phyloP scores from a whole-genome alignment of 2,329 filamentous ascomycete species.

The Chrysoporthe puriensis region DNA sequence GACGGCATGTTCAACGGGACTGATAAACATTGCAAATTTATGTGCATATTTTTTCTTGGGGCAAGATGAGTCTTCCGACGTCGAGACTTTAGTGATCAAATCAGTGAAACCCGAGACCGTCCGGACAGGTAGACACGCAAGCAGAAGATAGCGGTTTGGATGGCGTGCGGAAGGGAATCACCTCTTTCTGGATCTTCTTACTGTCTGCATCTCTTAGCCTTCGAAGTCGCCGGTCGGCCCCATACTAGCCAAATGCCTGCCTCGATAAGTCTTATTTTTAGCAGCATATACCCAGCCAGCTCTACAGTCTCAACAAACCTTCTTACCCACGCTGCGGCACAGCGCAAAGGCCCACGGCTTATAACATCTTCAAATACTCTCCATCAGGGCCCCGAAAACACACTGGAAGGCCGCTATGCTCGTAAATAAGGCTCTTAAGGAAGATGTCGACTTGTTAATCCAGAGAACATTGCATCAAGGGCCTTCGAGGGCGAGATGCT shows the following conservation, averaged over 20 bases:
- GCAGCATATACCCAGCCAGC: background rate
- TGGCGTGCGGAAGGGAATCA: background rate
- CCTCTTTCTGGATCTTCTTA: background rate
- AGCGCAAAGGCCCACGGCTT: too few species aligned
- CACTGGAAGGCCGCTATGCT: too few species aligned
- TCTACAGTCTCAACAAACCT: too few species aligned
- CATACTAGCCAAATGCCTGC: background rate
- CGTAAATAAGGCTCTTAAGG: background rate
- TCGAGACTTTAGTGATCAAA: background rate
- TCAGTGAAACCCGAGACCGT: background rate
- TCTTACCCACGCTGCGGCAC: too few species aligned
- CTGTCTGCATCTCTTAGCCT: background rate
- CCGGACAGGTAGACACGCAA: background rate
- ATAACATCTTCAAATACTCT: too few species aligned
- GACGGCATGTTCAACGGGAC: conserved; percentile 12
- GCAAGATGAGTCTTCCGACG: background rate
- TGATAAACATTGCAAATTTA: conserved; percentile 25
- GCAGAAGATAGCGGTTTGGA: background rate
- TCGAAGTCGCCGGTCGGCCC: background rate
- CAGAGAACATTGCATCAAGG: too few species aligned
- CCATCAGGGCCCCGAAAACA: too few species aligned
- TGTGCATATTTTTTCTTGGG: conserved; percentile 17
- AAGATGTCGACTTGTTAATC: too few species aligned
- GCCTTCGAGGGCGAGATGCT: too few species aligned
- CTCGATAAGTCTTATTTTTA: background rate